Conservation (phyloP, 441 rosid genomes). For the Mallotus repandus region DNA sequence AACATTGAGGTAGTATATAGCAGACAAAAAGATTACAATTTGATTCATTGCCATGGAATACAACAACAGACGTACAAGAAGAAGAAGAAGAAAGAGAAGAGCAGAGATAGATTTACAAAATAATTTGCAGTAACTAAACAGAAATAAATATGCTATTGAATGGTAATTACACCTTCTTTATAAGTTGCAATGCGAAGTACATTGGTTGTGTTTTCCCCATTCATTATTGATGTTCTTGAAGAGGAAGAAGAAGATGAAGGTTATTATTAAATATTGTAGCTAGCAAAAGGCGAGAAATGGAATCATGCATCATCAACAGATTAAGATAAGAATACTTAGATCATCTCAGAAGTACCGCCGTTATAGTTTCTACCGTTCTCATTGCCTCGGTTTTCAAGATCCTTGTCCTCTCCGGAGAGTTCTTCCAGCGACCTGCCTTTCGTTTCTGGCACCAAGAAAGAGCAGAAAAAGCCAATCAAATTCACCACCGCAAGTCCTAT, state of each 20-base stretch:
- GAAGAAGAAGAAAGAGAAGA: no score
- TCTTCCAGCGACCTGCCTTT: slow-evolving; percentile 67
- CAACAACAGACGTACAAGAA: no score
- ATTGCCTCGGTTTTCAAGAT: slow-evolving; percentile 17
- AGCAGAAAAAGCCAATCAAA: slow-evolving; percentile 45
- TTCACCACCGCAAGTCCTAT: slow-evolving; percentile 46
- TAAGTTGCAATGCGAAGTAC: background rate
- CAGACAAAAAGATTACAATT: no score
- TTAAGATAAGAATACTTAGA: slow-evolving; percentile 7
- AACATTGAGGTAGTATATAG: no score
- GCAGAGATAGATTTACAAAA: no score
- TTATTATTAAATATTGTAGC: slow-evolving; percentile 7
- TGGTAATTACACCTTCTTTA: no score
- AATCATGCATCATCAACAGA: background rate
- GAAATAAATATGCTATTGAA: no score
- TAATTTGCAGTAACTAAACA: no score
- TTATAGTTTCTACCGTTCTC: slow-evolving; percentile 7
- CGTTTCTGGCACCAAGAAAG: slow-evolving; percentile 63
- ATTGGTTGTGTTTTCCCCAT: background rate
- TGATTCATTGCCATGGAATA: no score
- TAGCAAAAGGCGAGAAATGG: no score
- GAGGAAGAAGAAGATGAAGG: background rate
- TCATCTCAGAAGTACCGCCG: slow-evolving; percentile 16
- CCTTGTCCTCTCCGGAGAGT: slow-evolving; percentile 52
- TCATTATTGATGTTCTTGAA: background rate